These are phyloP conservation scores for Salix caprea DNA, from an alignment of 345 rosid species.

Conservation along the genomic window DNA sequence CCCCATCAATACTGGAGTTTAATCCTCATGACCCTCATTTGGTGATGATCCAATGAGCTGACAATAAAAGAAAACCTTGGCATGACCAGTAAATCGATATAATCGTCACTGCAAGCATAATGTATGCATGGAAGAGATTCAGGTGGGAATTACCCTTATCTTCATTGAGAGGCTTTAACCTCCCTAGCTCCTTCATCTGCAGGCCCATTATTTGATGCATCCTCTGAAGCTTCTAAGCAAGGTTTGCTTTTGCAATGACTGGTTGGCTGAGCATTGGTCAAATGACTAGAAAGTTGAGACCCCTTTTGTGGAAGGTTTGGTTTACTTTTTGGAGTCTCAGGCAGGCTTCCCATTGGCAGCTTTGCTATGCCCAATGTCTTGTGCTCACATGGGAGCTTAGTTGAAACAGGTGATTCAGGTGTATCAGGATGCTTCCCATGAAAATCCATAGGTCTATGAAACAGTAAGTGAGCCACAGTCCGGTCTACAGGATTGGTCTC, in stretches of 20 bases:
- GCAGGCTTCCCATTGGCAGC: constrained; percentile 23
- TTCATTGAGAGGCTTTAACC: constrained; percentile 31
- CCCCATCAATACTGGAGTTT: background rate
- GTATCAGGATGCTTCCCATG: constrained; percentile 45
- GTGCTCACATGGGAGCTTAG: constrained; percentile 38
- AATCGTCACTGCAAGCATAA: background rate
- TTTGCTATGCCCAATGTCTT: constrained; percentile 22
- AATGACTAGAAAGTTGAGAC: constrained; percentile 20
- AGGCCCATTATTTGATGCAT: constrained; percentile 39
- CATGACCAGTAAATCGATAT: constrained; percentile 32
- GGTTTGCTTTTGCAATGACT: constrained; percentile 17
- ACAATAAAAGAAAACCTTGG: constrained; percentile 26
- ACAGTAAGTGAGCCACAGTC: constrained; percentile 82
- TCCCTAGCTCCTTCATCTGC: constrained; percentile 31
- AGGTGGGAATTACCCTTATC: constrained; percentile 39
- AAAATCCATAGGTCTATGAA: constrained; percentile 59
- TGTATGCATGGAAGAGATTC: constrained; percentile 20
- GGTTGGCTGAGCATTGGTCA: constrained; percentile 12
- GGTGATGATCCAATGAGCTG: constrained; percentile 22
- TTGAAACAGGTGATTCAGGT: constrained; percentile 53
- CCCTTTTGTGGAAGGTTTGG: constrained; percentile 35
- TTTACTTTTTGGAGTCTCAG: constrained; percentile 28
- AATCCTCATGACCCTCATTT: constrained; percentile 4
- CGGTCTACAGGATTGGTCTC: constrained; percentile 89
- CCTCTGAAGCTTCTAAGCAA: constrained; percentile 28